A percentile compares a stretch with the other conserved stretches of the same genome.
phyloP scores from a whole-genome alignment of 352 stramenopile genomes.

The Pythium phragmiticola region DNA sequence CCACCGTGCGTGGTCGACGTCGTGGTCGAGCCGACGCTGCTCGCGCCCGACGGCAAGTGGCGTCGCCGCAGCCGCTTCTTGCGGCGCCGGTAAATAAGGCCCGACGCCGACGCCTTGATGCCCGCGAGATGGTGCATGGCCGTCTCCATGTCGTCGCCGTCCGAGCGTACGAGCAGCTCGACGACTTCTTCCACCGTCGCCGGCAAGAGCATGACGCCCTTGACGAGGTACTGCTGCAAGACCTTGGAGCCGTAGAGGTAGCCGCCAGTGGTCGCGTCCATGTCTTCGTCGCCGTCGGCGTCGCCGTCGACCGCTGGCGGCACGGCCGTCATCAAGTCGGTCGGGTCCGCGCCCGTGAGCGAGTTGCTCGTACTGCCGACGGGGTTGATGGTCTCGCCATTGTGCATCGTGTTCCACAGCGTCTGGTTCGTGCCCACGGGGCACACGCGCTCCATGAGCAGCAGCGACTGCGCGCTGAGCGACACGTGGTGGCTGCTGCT shows the following conservation, averaged over 20 bases:
- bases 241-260: slow-evolving; percentile 54
- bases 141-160: slow-evolving; percentile 64
- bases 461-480: slow-evolving; percentile 28
- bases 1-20: not conserved
- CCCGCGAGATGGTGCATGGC: slow-evolving; percentile 70
- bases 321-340: not conserved
- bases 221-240: slow-evolving; percentile 76
- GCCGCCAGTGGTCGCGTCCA: not conserved
- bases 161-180: slow-evolving; percentile 60
- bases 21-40: slow-evolving; percentile 22
- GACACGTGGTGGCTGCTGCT: slow-evolving; percentile 21
- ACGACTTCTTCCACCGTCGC: slow-evolving; percentile 67
- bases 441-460: slow-evolving; percentile 61
- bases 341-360: not conserved
- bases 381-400: slow-evolving; percentile 28
- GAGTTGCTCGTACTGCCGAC: slow-evolving; percentile 26
- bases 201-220: slow-evolving; percentile 56
- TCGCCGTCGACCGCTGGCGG: not conserved
- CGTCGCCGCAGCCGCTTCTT: slow-evolving; percentile 31
- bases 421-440: slow-evolving; percentile 59
- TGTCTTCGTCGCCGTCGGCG: slow-evolving; percentile 10
- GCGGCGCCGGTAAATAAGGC: slow-evolving; percentile 53
- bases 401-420: slow-evolving; percentile 66
- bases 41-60: slow-evolving; percentile 17
- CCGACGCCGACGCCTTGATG: slow-evolving; percentile 51